Base-by-base conservation (phyloP, 805 yeast species). In the Myxozyma vanderwaltii region DNA sequence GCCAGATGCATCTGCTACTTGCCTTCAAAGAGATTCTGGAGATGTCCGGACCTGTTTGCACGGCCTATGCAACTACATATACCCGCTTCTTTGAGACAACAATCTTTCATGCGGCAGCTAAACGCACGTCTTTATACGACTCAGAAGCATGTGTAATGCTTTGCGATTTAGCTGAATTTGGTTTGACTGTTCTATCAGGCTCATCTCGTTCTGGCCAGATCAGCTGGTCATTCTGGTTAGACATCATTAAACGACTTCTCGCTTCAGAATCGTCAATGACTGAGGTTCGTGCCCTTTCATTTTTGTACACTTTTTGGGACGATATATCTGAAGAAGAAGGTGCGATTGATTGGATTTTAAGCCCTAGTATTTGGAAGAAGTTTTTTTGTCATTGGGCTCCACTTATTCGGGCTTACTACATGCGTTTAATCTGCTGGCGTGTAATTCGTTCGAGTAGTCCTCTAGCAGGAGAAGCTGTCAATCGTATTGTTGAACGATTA, bases 311-410 rank as follows among this genome's bases (percentile, higher is more conserved):
- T 70, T 71, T 85, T 1, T 89, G 96, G 96, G 86, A 85, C 33
- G 74, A 77, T 61, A 75, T 89, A 15, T 88, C 91, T 2, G 19
- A 39, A 8, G 74, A 72, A 44, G 45, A 51, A 17, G 67, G 54
- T 31, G 54, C 56, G 2, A 47, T 82, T 3, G 68, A 72, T 19
- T 86, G 86, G 85, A 69, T 88, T 35, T 72, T 86, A 6, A 77
- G 81, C 2, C 69, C 75, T 3, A 65, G 69, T 0, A 73, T 76
- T 35, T 88, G 91, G 86, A 72, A 72, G 35, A 74, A 77, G 49
- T 81, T 81, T 61, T 83, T 89, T 67, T 80, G 85, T 39, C 95
- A 90, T 72, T 90, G 95, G 89, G 81, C 84, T 67, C 91, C 96
- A 2, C 71, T 89, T 17, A 84, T 88, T 24, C 76, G 96, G 38